Evolutionary conservation across 2,329 filamentous ascomycete genomes (phyloP).

Genomic region (Arthrinium puccinioides): DNA sequence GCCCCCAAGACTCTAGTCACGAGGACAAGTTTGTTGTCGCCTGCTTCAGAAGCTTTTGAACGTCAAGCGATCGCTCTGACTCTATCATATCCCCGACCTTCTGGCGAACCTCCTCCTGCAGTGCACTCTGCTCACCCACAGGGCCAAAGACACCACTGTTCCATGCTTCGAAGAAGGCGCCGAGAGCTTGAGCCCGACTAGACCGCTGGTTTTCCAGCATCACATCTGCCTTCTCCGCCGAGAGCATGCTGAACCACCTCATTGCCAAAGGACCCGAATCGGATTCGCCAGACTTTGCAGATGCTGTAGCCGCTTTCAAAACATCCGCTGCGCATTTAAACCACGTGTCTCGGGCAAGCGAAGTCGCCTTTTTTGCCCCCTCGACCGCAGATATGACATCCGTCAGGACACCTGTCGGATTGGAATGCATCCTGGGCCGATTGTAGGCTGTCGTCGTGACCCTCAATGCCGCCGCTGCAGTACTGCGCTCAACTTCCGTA

Average conservation of each 20-base stretch:
- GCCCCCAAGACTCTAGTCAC: no score
- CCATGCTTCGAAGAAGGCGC: slow-evolving; percentile 32
- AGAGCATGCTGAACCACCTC: slow-evolving; percentile 38
- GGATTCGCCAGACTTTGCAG: slow-evolving; percentile 7
- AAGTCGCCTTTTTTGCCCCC: slow-evolving; percentile 23
- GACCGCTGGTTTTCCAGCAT: slow-evolving; percentile 46
- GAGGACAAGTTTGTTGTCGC: no score
- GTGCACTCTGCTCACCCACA: slow-evolving; percentile 6
- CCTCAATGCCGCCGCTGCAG: slow-evolving; percentile 42
- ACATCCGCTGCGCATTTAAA: slow-evolving; percentile 42
- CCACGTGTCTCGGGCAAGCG: slow-evolving; percentile 43
- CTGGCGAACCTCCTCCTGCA: slow-evolving; percentile 21
- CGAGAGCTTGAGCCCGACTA: slow-evolving; percentile 37
- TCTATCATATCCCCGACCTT: slow-evolving; percentile 26
- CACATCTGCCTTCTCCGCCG: slow-evolving; percentile 35
- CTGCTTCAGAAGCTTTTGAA: slow-evolving; percentile 33
- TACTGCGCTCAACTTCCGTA: slow-evolving; percentile 34
- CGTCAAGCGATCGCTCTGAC: slow-evolving; percentile 36
- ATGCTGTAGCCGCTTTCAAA: slow-evolving; percentile 30
- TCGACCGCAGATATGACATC: slow-evolving; percentile 32
- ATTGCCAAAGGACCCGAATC: slow-evolving; percentile 16
- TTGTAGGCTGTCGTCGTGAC: slow-evolving; percentile 43
- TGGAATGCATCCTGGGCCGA: slow-evolving; percentile 27
- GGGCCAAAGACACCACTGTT: slow-evolving; percentile 35
- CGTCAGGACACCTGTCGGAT: slow-evolving; percentile 29